These are phyloP conservation scores for Saccharomyces eubayanus DNA, from an alignment of 805 yeast genomes.

Conservation along the genomic window DNA sequence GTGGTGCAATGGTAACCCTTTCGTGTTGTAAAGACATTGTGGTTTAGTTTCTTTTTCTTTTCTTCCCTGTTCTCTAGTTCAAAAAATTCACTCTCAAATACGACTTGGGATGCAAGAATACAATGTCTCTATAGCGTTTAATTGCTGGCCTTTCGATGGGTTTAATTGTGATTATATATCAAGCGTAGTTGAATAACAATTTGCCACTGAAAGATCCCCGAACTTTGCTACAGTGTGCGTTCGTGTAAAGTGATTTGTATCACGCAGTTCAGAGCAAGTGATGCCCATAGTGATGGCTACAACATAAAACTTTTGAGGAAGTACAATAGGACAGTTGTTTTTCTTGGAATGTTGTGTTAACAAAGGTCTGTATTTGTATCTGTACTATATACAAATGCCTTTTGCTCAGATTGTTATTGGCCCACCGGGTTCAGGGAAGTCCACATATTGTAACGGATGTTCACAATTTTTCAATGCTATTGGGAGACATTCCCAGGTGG, in stretches of 20 bases:
- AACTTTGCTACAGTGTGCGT: neutral
- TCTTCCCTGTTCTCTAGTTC: neutral
- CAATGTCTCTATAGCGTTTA: neutral
- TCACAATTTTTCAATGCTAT: slow-evolving; percentile 87
- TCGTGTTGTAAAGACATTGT: slow-evolving; percentile 27
- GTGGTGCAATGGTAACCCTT: slow-evolving; percentile 86
- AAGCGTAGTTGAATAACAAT: neutral
- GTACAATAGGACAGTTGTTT: neutral
- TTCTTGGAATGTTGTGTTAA: neutral
- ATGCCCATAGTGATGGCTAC: neutral
- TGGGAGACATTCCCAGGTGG: slow-evolving; percentile 77
- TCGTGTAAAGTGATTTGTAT: neutral
- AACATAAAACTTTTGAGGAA: neutral
- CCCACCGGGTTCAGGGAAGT: slow-evolving; percentile 96
- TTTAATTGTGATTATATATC: neutral
- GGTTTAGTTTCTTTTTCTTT: neutral
- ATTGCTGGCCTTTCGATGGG: neutral
- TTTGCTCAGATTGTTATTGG: slow-evolving; percentile 93
- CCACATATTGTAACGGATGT: slow-evolving; percentile 91
- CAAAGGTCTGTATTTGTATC: neutral
- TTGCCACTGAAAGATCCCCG: neutral
- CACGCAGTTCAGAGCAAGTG: neutral
- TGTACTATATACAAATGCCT: slow-evolving; percentile 32
- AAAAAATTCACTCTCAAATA: neutral
- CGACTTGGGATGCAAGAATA: neutral